Base-by-base conservation (phyloP, 2,329 filamentous ascomycete species). In the Curvularia sp. region DNA sequence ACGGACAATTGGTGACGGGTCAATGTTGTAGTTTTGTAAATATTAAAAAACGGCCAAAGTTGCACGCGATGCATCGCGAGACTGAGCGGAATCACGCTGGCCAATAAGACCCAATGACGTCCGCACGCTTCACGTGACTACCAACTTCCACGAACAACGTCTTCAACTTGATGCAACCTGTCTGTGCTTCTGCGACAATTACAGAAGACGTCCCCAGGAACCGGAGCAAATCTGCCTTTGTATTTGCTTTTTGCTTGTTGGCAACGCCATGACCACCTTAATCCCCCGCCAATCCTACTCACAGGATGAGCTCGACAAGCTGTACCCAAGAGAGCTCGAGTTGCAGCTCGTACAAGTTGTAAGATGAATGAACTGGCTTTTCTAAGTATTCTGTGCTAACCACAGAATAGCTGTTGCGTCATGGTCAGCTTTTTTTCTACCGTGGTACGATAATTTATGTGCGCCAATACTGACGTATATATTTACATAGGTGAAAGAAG, bases 291-390 rank as follows among this genome's bases (percentile, higher is more conserved):
- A 85, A 55, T 87, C 91, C 0, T 98, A 98, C 80, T 88, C 89
- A 43, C 81, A 88, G 65, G 88, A 91, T 59, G 93, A 98, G 83
- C 86, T 98, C 49, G 82, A 84, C 42, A 81, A 82, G 70, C 87
- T 98, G 58, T 99, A 97, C 80, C 95, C 95, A 1, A 79, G 87
- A 54, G 82, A 85, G 43, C 83, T 99, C 58, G 85, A 94, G 75
- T 86, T 99, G 34, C 90, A 95, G 75, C 87, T 95, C 59, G 95
- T 98, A 49, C 95, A 99, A 80, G 84, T 98, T 69, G 84, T 88
- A 74, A 71, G 84, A 74, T 30, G 25, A 46, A 48, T 27, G 1
- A 23, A 3, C 18, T 45, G 46, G 10, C 27, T 46, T 48, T 19
- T 13, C 1, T 30, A 18, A 5, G 19, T 46, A n/a, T 9, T 7